Percentiles rank a stretch among this genome's conserved stretches.
Evolutionary conservation across 257 asterid species (phyloP).

Genomic region (Ilex aquifolium): DNA sequence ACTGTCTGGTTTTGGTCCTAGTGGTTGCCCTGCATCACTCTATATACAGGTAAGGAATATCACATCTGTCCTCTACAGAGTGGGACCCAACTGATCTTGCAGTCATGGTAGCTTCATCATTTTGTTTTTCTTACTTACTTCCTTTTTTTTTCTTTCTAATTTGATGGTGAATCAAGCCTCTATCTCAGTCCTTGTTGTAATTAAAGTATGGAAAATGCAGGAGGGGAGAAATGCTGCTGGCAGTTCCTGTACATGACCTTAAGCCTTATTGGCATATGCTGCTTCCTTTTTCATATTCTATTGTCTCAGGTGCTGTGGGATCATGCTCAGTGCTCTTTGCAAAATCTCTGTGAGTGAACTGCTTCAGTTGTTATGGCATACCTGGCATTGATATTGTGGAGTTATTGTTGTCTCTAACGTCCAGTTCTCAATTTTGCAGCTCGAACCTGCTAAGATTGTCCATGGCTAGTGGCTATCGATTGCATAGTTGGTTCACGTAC

Average conservation of each 20-base stretch:
- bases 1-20: constrained; percentile 66
- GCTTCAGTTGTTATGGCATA: constrained; percentile 12
- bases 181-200: constrained; percentile 14
- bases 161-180: constrained; percentile 4
- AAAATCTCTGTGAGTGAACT: constrained; percentile 71
- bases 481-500: constrained; percentile 97
- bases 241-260: constrained; percentile 55
- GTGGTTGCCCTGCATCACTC: constrained; percentile 68
- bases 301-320: constrained; percentile 96
- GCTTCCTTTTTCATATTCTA: constrained; percentile 90
- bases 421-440: constrained; percentile 37
- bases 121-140: too few relatives aligned
- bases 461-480: constrained; percentile 65
- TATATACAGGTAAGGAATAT: constrained; percentile 44
- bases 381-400: constrained; percentile 11
- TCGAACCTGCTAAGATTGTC: constrained; percentile 87
- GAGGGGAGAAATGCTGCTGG: constrained; percentile 66
- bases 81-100: neutral
- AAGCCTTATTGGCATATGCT: constrained; percentile 83
- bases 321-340: constrained; percentile 95
- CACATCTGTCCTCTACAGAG: neutral
- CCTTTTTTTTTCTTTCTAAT: constrained; percentile 5
- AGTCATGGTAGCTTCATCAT: too few relatives aligned
- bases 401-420: constrained; percentile 16
- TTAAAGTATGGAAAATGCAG: constrained; percentile 37